Evolutionary conservation across 2,329 filamentous ascomycete genomes (phyloP).

Genomic region (Hymenoscyphus scutula): DNA sequence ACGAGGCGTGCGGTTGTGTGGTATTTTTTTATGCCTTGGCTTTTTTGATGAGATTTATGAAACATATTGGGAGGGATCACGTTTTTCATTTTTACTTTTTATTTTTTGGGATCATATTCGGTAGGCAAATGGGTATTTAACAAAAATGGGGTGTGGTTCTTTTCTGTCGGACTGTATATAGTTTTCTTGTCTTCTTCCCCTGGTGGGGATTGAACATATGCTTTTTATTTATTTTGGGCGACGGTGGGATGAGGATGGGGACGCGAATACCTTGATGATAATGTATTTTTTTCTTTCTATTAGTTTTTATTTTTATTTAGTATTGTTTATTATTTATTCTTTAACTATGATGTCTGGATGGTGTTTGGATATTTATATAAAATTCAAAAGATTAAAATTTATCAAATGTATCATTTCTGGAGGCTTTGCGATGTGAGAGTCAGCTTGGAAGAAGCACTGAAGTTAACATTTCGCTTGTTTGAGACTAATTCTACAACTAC

Average conservation of each 20-base stretch:
- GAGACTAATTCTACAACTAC: background rate
- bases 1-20: background rate
- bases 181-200: background rate
- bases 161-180: background rate
- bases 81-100: no score
- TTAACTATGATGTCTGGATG: background rate
- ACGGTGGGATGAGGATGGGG: background rate
- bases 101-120: background rate
- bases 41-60: background rate
- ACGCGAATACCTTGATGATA: background rate
- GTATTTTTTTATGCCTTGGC: background rate
- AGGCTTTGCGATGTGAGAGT: no score
- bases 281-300: background rate
- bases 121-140: background rate
- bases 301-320: background rate
- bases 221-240: background rate
- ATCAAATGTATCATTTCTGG: background rate
- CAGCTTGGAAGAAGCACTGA: no score
- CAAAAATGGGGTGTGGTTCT: background rate
- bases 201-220: conserved; percentile 5
- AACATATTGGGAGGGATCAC: background rate
- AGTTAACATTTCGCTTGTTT: background rate
- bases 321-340: background rate
- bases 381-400: background rate
- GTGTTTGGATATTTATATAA: background rate